Base-by-base conservation (phyloP, 106 monocot genomes). In the Apostasia ramifera region DNA sequence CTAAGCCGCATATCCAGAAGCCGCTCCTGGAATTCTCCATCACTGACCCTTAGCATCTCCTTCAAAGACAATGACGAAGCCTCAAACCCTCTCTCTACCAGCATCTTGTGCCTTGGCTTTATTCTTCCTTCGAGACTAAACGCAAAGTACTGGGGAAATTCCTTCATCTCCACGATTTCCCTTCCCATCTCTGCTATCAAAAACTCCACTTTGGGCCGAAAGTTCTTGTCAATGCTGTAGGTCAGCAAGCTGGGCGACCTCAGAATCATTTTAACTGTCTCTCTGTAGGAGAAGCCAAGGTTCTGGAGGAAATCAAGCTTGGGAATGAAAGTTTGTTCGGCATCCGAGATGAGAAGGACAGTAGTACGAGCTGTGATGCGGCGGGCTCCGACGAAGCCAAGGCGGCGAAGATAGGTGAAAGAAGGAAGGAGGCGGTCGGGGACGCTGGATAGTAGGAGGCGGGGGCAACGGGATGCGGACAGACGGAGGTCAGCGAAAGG, bases 131-230 rank as follows among this genome's bases (percentile, higher is more conserved):
- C 26, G 26, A 26, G 26, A 26, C 26, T 26, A 63, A 79, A 94
- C 8, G 89, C 71, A 60, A 89, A 94, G 69, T 86, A 89, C 70
- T 90, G 89, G 0, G 93, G 93, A 67, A 94, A 94, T 7, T 45
- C 75, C 70, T 74, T 80, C 47, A 90, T 42, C 52, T 94, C 93
- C 40, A 7, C 57, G 1, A 85, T 55, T 2, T 90, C 86, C 57
- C 84, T 75, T 53, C 26, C 26, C 26, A 26, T 26, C 26, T 26
- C 26, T 26, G 26, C 26, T 26, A 26, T 26, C 26, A 94, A 74
- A 57, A 78, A 94, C 44, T 76, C 78, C 12, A 72, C 73, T 59
- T 94, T 94, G 3, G 94, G 94, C n/a, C 69, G 47, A 69, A 90
- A 80, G 77, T 90, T 94, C 26, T 79, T 80, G 26, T 82, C 80